These are phyloP conservation scores for Fusarium drepaniforme DNA, from an alignment of 2,329 filamentous ascomycete species.

Conservation along the genomic window DNA sequence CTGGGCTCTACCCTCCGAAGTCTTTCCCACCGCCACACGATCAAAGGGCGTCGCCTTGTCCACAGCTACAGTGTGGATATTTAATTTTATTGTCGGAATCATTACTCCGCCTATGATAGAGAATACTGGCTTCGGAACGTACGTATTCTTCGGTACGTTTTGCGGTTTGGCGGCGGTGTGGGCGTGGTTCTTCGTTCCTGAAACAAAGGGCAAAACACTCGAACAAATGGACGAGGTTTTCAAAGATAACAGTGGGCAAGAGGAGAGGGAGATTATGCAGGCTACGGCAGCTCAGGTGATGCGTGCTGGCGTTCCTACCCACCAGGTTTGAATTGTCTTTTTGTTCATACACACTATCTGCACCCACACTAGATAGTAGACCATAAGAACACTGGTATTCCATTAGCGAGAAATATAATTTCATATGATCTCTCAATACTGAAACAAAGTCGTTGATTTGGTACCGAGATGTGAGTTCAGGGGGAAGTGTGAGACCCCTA, in stretches of 20 bases:
- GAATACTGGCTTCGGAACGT: not conserved
- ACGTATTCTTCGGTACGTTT: slow-evolving; percentile 73
- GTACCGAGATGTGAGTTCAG: not conserved
- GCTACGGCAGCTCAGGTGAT: not conserved
- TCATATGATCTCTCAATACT: not conserved
- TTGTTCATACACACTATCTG: too few relatives aligned
- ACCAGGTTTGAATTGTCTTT: not conserved
- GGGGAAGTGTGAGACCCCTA: not conserved
- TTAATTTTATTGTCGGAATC: not conserved
- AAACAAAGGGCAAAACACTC: slow-evolving; percentile 78
- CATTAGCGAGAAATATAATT: not conserved
- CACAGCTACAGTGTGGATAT: not conserved
- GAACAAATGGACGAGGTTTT: slow-evolving; percentile 84
- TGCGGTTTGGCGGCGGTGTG: slow-evolving; percentile 52
- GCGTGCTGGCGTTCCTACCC: not conserved
- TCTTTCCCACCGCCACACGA: slow-evolving; percentile 52
- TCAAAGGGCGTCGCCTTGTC: slow-evolving; percentile 58
- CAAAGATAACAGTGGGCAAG: slow-evolving; percentile 39
- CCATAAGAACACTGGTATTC: too few relatives aligned
- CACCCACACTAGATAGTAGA: too few relatives aligned
- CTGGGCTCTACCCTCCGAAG: slow-evolving; percentile 58
- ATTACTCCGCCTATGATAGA: not conserved
- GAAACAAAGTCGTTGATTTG: too few relatives aligned
- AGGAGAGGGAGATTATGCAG: slow-evolving; percentile 22
- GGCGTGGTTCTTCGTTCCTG: slow-evolving; percentile 70